A percentile compares a stretch with the other conserved stretches of the same genome.
Conservation (phyloP, 192 early-diverging fungal species). For the Allomyces macrogynus region DNA sequence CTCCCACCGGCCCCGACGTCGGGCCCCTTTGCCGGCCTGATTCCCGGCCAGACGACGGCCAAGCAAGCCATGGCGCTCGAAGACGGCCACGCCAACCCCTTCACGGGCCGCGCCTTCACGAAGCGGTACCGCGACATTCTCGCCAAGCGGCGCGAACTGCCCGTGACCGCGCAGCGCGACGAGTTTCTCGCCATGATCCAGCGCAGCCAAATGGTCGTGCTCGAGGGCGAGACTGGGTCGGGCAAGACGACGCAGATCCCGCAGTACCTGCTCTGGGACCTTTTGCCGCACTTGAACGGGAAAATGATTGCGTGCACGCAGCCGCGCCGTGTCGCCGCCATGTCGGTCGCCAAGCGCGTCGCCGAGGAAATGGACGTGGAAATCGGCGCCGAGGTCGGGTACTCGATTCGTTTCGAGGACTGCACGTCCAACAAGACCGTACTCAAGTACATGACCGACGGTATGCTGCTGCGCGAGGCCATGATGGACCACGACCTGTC, state of each 20-base stretch:
- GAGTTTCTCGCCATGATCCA: slow-evolving; percentile 85
- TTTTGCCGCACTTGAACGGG: slow-evolving; percentile 67
- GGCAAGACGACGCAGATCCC: slow-evolving; percentile 99
- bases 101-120: slow-evolving; percentile 56
- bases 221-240: slow-evolving; percentile 94
- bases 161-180: slow-evolving; percentile 80
- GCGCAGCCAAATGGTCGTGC: slow-evolving; percentile 77
- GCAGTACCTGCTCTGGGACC: slow-evolving; percentile 81
- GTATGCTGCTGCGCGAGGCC: slow-evolving; percentile 96
- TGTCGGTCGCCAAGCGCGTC: slow-evolving; percentile 96
- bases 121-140: slow-evolving; percentile 74
- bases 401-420: slow-evolving; percentile 97
- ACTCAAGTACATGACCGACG: slow-evolving; percentile 96
- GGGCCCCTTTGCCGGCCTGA: slow-evolving; percentile 23
- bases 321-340: slow-evolving; percentile 97
- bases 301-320: slow-evolving; percentile 97
- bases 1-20: neutral
- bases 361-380: slow-evolving; percentile 87
- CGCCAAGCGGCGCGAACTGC: slow-evolving; percentile 62
- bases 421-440: slow-evolving; percentile 62
- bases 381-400: slow-evolving; percentile 91
- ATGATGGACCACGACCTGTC: slow-evolving; percentile 77
- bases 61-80: slow-evolving; percentile 63
- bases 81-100: slow-evolving; percentile 49
- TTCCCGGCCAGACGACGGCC: slow-evolving; percentile 63